Percentiles rank a stretch among this genome's conserved stretches.
Conservation (phyloP, 164 flowering plant species). For the Berberis vulgaris region DNA sequence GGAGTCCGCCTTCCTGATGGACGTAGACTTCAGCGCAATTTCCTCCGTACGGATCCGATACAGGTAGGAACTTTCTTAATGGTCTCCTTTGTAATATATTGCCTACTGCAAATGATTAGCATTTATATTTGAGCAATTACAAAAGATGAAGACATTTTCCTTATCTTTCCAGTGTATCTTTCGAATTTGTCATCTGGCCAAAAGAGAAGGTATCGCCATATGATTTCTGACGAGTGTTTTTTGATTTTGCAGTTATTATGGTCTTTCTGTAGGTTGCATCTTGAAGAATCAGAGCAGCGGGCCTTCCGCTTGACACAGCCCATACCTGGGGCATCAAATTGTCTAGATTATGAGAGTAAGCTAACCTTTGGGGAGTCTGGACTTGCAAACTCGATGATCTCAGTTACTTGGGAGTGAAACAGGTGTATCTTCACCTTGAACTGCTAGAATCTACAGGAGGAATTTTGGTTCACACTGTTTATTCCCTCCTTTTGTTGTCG, state of each 20-base stretch:
- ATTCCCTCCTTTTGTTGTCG: not conserved
- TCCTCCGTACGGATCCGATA: constrained; percentile 69
- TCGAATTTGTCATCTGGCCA: no score
- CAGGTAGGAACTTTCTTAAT: constrained; percentile 35
- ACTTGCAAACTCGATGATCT: constrained; percentile 78
- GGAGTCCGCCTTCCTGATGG: constrained; percentile 96
- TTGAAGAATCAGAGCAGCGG: constrained; percentile 45
- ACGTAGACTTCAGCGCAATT: constrained; percentile 76
- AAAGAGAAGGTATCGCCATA: no score
- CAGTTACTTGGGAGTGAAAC: constrained; percentile 72
- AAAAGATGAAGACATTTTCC: no score
- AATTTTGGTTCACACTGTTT: constrained; percentile 11
- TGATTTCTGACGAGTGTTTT: not conserved
- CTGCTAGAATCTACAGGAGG: constrained; percentile 8
- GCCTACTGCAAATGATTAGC: no score
- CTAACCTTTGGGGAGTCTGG: constrained; percentile 71
- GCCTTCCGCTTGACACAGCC: constrained; percentile 68
- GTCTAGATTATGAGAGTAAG: constrained; percentile 50
- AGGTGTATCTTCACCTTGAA: not conserved
- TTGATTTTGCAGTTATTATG: constrained; percentile 67
- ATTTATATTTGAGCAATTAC: no score
- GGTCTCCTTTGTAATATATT: not conserved
- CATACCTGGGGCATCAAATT: constrained; percentile 78
- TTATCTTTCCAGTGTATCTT: no score
- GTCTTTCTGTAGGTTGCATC: constrained; percentile 74